Evolutionary conservation across 1,284 basidiomycete species (phyloP), one percentile per base, ranked within the genome.

Genomic region (Papiliotrema flavescens): DNA sequence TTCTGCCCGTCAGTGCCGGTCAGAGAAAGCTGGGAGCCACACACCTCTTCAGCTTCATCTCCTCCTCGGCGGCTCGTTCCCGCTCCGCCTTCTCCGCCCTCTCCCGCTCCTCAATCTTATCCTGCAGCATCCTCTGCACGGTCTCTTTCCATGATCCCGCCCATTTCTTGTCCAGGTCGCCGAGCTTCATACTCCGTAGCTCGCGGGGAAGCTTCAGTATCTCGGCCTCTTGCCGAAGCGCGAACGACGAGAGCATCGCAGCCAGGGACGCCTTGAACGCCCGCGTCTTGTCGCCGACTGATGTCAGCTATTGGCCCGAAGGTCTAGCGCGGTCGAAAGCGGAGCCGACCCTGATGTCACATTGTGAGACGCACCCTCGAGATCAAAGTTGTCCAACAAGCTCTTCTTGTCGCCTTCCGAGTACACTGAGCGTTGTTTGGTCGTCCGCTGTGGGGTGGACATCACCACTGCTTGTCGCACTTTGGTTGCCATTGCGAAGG

Each of bases 301-400:
- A n/a, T 11, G 20, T 40, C 49, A 34, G n/a, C 37, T 14, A 19
- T n/a, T n/a, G n/a, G n/a, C n/a, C n/a, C n/a, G n/a, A n/a, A n/a
- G n/a, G n/a, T n/a, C n/a, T n/a, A n/a, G n/a, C n/a, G n/a, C n/a
- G n/a, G n/a, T n/a, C n/a, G n/a, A n/a, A n/a, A n/a, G n/a, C n/a
- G n/a, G n/a, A n/a, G n/a, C n/a, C n/a, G n/a, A n/a, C n/a, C n/a
- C n/a, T n/a, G n/a, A n/a, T n/a, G n/a, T n/a, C n/a, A n/a, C n/a
- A n/a, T n/a, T n/a, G n/a, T 22, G 11, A 32, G 17, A 65, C 74
- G 40, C 52, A 76, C 76, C 68, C 60, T 78, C 76, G 1, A 76
- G 63, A 57, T 78, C 76, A 53, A 76, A 75, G 61, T 76, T 76
- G 28, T 76, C 74, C 34, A 78, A 56, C 36, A 76, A 49, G 2